These are phyloP conservation scores for Moniliella sp. DNA, from an alignment of 1,284 basidiomycete species.

Conservation along the genomic window DNA sequence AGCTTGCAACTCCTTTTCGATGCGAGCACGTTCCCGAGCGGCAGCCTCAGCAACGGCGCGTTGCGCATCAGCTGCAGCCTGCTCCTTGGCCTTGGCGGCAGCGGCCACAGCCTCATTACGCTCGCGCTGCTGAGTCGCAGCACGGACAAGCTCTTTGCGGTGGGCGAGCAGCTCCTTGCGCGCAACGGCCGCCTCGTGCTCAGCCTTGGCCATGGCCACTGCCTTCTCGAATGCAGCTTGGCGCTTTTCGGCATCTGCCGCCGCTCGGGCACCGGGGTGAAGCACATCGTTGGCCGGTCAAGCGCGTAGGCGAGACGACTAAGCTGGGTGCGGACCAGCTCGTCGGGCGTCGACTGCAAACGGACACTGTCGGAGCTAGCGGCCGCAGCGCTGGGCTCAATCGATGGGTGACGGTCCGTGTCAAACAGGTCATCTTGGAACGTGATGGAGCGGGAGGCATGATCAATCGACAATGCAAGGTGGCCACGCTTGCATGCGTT, in stretches of 20 bases:
- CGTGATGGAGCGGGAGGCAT: slow-evolving; percentile 60
- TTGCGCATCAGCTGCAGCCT: slow-evolving; percentile 3
- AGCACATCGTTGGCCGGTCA: slow-evolving; percentile 24
- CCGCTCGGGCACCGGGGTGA: slow-evolving; percentile 12
- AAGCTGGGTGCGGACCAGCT: slow-evolving; percentile 32
- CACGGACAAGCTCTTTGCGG: slow-evolving; percentile 65
- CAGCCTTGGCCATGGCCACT: slow-evolving; percentile 19
- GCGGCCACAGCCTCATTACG: no score
- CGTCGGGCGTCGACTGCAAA: slow-evolving; percentile 25
- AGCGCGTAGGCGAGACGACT: slow-evolving; percentile 25
- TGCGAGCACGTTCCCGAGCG: slow-evolving; percentile 54
- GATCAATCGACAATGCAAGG: slow-evolving; percentile 69
- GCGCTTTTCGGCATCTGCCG: slow-evolving; percentile 15
- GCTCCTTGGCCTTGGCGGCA: slow-evolving; percentile 44
- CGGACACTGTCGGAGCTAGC: slow-evolving; percentile 15
- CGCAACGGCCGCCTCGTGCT: slow-evolving; percentile 26
- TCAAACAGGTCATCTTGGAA: slow-evolving; percentile 51
- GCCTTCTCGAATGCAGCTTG: slow-evolving; percentile 20
- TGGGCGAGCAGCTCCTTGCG: slow-evolving; percentile 49
- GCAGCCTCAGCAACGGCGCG: background rate
- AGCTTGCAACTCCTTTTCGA: slow-evolving; percentile 58
- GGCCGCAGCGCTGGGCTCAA: slow-evolving; percentile 3
- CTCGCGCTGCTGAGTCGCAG: no score
- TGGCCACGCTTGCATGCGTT: slow-evolving; percentile 72
- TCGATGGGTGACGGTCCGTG: slow-evolving; percentile 19